phyloP scores from a whole-genome alignment of 75 land plant species.

The Cunninghamia lanceolata region DNA sequence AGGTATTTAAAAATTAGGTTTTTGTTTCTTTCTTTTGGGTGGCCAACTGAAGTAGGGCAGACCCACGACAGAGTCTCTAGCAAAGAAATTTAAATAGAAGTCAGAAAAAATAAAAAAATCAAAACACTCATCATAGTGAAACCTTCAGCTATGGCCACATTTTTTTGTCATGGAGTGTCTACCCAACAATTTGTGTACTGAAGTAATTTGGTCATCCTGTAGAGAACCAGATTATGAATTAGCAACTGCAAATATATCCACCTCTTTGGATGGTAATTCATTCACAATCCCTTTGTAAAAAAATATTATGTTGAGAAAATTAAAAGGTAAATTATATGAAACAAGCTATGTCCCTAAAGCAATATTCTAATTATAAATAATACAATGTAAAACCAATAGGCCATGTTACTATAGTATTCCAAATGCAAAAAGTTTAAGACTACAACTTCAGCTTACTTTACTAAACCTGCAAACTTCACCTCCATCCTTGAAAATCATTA shows the following conservation, averaged over 20 bases:
- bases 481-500: background rate
- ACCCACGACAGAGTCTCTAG: no score
- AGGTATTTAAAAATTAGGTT: no score
- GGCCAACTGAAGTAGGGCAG: no score
- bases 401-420: background rate
- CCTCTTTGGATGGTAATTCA: background rate
- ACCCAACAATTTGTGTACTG: slow-evolving; percentile 13
- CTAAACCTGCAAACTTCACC: background rate
- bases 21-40: no score
- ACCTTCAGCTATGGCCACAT: slow-evolving; percentile 5
- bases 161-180: slow-evolving; percentile 9
- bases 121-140: background rate
- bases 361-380: background rate
- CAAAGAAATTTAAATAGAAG: no score
- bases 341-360: background rate
- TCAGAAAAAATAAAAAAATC: background rate
- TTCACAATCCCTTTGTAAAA: background rate
- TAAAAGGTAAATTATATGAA: background rate
- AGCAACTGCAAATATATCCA: background rate
- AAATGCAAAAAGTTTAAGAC: background rate
- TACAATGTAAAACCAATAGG: background rate
- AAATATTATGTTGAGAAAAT: background rate
- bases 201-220: slow-evolving; percentile 9
- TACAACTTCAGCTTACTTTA: background rate
- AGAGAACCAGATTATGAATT: background rate